A percentile compares a stretch with the other conserved stretches of the same genome.
These are phyloP conservation scores for Gastrolobium villosum DNA, from an alignment of 306 rosid species.

Conservation along the genomic window DNA sequence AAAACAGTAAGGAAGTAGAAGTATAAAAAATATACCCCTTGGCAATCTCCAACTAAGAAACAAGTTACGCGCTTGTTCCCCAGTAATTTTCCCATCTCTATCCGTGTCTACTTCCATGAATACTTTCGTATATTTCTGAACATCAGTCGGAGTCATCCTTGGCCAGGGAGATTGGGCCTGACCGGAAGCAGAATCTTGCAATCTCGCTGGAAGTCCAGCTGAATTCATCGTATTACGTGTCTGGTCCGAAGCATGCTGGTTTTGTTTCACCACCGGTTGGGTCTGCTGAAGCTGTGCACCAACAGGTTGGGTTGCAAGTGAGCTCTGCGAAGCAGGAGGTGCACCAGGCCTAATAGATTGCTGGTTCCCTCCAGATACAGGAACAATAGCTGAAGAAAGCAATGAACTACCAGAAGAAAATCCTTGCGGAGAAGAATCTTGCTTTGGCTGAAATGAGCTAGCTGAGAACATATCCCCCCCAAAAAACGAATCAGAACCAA, in stretches of 20 bases:
- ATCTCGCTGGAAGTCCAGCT: slow-evolving; percentile 61
- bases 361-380: slow-evolving; percentile 65
- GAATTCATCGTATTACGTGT: slow-evolving; percentile 48
- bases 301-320: slow-evolving; percentile 62
- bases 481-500: slow-evolving; percentile 69
- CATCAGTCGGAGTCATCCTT: slow-evolving; percentile 80
- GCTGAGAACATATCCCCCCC: slow-evolving; percentile 85
- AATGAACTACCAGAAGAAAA: slow-evolving; percentile 55
- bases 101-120: slow-evolving; percentile 94
- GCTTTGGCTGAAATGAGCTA: slow-evolving; percentile 64
- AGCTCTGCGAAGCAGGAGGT: slow-evolving; percentile 61
- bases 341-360: slow-evolving; percentile 58
- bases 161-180: slow-evolving; percentile 88
- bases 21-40: slow-evolving; percentile 71
- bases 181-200: slow-evolving; percentile 66
- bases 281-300: slow-evolving; percentile 63
- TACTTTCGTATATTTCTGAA: slow-evolving; percentile 90
- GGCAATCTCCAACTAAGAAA: slow-evolving; percentile 96
- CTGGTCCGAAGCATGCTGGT: slow-evolving; percentile 60
- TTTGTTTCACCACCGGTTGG: slow-evolving; percentile 63
- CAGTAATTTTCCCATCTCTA: slow-evolving; percentile 96
- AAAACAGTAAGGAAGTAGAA: slow-evolving; percentile 35
- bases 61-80: slow-evolving; percentile 92
- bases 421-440: slow-evolving; percentile 60
- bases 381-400: slow-evolving; percentile 62